phyloP scores from a whole-genome alignment of 164 flowering plant genomes.

The Magnolia changhungtana region DNA sequence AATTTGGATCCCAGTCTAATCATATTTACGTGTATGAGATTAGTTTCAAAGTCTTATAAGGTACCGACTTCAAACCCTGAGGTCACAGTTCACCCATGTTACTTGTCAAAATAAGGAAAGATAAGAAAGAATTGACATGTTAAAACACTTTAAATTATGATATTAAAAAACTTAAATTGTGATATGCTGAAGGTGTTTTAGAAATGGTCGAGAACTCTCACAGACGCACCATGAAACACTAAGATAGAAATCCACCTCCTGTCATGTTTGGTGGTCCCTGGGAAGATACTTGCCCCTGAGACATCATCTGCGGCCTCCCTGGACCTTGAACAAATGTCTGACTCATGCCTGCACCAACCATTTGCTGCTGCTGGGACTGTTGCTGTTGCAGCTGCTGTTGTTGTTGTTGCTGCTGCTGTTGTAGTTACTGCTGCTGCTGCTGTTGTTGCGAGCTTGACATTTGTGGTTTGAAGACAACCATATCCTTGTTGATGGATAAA shows the following conservation, averaged over 20 bases:
- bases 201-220: not conserved
- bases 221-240: not conserved
- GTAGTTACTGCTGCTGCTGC: conserved; percentile 30
- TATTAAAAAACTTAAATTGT: too few relatives aligned
- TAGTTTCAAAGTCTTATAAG: not conserved
- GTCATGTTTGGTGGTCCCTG: conserved; percentile 73
- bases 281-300: conserved; percentile 67
- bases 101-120: not conserved
- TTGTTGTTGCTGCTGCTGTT: conserved; percentile 20
- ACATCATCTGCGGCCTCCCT: conserved; percentile 55
- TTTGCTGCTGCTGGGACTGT: conserved; percentile 34
- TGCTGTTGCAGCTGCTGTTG: conserved; percentile 23
- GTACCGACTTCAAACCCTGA: not conserved
- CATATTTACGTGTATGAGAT: not conserved
- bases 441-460: conserved; percentile 45
- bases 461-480: conserved; percentile 97
- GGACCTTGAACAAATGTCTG: conserved; percentile 73
- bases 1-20: not conserved
- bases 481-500: conserved; percentile 44
- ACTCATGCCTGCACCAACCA: conserved; percentile 49
- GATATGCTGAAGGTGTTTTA: not conserved
- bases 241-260: conserved; percentile 57
- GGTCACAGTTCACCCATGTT: not conserved
- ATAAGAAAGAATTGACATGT: not conserved
- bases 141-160: too few relatives aligned